Percentiles rank a stretch among this genome's conserved stretches.
These are phyloP conservation scores for Peniophora sp. DNA, from an alignment of 1,284 basidiomycete genomes.

Conservation along the genomic window DNA sequence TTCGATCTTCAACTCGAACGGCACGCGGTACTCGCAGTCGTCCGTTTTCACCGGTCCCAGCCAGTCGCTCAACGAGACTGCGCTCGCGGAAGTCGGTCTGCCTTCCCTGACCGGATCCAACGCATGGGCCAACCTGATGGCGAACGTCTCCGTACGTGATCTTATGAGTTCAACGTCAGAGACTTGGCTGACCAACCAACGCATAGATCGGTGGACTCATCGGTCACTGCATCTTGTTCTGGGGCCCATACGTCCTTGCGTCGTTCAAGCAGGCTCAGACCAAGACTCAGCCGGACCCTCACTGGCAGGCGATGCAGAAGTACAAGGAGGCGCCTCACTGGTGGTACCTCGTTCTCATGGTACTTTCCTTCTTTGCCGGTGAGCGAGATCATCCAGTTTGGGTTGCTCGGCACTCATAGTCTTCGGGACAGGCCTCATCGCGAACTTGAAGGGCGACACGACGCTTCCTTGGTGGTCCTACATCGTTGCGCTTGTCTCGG, in stretches of 20 bases:
- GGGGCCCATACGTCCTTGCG: slow-evolving; percentile 41
- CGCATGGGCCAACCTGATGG: slow-evolving; percentile 46
- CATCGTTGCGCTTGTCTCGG: slow-evolving; percentile 28
- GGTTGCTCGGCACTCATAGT: neutral
- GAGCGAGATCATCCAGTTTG: slow-evolving; percentile 7
- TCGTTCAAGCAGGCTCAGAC: slow-evolving; percentile 41
- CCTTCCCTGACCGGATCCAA: slow-evolving; percentile 43
- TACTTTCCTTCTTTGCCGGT: slow-evolving; percentile 47
- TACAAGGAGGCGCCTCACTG: slow-evolving; percentile 46
- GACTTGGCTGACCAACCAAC: neutral
- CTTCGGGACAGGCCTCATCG: slow-evolving; percentile 40
- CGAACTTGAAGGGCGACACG: slow-evolving; percentile 48
- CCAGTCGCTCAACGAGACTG: slow-evolving; percentile 45
- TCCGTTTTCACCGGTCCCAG: slow-evolving; percentile 44
- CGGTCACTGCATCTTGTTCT: slow-evolving; percentile 53
- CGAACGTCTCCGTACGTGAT: slow-evolving; percentile 39
- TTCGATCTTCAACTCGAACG: slow-evolving; percentile 50
- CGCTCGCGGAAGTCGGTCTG: slow-evolving; percentile 44
- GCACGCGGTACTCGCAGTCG: slow-evolving; percentile 46
- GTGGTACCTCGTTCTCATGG: slow-evolving; percentile 44
- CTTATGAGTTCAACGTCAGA: neutral
- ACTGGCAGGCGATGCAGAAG: slow-evolving; percentile 32
- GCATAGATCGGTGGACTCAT: slow-evolving; percentile 53
- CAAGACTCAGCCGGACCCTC: slow-evolving; percentile 34
- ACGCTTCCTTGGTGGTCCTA: slow-evolving; percentile 60